A percentile compares a stretch with the other conserved stretches of the same genome.
These are phyloP conservation scores for Cicer pinnatifidum DNA, from an alignment of 306 rosid species.

Conservation along the genomic window DNA sequence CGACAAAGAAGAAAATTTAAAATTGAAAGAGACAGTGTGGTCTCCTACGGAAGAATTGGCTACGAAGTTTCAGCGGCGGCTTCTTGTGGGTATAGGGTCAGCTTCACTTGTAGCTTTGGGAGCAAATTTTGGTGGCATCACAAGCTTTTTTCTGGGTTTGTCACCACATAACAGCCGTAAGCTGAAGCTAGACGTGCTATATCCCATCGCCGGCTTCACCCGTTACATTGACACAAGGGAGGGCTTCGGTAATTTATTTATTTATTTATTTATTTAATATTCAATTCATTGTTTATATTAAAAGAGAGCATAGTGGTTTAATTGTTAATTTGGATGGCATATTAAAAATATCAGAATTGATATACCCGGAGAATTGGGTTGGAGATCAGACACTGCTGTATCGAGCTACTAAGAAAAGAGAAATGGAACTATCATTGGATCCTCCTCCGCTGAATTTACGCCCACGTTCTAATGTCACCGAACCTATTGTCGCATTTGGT, in stretches of 20 bases:
- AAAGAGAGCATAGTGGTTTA: background rate
- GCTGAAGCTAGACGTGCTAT: conserved; percentile 73
- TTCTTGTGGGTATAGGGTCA: conserved; percentile 68
- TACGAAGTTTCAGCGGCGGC: conserved; percentile 63
- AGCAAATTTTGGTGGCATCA: conserved; percentile 78
- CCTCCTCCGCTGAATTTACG: conserved; percentile 62
- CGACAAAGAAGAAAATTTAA: conserved; percentile 21
- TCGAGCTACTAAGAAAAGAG: conserved; percentile 73
- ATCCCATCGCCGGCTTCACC: conserved; percentile 73
- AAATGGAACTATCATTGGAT: conserved; percentile 74
- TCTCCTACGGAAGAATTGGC: conserved; percentile 42
- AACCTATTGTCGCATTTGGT: conserved; percentile 83
- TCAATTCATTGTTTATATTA: conserved; percentile 6
- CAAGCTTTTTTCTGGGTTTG: conserved; percentile 74
- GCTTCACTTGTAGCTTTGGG: conserved; percentile 85
- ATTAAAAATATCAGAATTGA: conserved; percentile 58
- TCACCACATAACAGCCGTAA: conserved; percentile 68
- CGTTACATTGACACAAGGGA: conserved; percentile 79
- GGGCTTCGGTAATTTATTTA: conserved; percentile 65
- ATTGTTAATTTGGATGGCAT: background rate
- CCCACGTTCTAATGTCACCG: conserved; percentile 57
- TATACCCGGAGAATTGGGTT: conserved; percentile 91
- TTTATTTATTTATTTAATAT: background rate
- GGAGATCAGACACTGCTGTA: conserved; percentile 87
- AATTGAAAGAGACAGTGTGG: conserved; percentile 51